Base-by-base conservation (phyloP, 2,329 filamentous ascomycete genomes). In the Fusarium stilboides region DNA sequence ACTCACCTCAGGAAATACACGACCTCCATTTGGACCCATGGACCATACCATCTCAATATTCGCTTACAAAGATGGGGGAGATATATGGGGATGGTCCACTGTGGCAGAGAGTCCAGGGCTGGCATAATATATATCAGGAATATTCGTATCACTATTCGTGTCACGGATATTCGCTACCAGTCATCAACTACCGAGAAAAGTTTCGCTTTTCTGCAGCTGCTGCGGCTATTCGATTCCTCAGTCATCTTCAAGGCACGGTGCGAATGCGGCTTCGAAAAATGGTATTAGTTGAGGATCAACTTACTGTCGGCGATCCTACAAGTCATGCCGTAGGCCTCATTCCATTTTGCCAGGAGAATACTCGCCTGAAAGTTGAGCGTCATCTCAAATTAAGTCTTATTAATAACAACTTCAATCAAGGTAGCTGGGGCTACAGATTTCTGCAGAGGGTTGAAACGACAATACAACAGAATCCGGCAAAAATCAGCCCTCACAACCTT, bases 121-220 rank as follows among this genome's bases (percentile, higher is more conserved):
- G 52, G 52, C 34, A 19, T 40, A 6, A 20, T 19, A 9, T 12
- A 7, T 20, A 22, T 14, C 9, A 31, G 10, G 28, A 13, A 31
- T 10, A 31, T 31, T 5, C 10, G 10, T n/a, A n/a, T n/a, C n/a
- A n/a, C n/a, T n/a, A n/a, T n/a, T n/a, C n/a, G n/a, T n/a, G n/a
- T n/a, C 9, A 31, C 28, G 28, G 5, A 31, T 10, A 31, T 31
- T 5, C 10, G 10, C 10, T 31, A 10, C 28, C 28, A 13, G 28
- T 31, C 28, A 10, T 31, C 28, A 40, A 22, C 6, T 40, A 44
- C 19, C 60, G 55, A 8, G 12, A 53, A n/a, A 58, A 50, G 9
- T 33, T n/a, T 28, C 60, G 42, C 5, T 66, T 66, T 33, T 64
- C 63, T 15, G 54, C 60, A 1, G 8, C 50, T 3, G 50, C 63